Conservation (phyloP, 495 filamentous ascomycete species). For the Aspergillus haitiensis region DNA sequence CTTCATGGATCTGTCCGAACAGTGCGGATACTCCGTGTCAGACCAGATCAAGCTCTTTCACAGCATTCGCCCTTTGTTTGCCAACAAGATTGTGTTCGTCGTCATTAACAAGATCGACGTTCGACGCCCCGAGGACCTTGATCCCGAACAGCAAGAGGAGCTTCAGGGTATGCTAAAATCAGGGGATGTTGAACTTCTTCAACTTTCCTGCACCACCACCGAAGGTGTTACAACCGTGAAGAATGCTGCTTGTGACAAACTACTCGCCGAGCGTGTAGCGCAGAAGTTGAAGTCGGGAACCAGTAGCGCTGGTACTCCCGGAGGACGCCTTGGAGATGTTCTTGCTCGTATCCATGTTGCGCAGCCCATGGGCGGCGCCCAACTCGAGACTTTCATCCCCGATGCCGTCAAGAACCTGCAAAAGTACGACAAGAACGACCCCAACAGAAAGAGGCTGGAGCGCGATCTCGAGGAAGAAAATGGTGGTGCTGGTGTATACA, state of each 20-base stretch:
- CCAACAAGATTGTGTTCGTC: slow-evolving; percentile 94
- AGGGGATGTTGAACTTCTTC: slow-evolving; percentile 85
- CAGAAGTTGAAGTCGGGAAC: slow-evolving; percentile 93
- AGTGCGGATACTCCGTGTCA: slow-evolving; percentile 91
- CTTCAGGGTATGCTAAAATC: slow-evolving; percentile 78
- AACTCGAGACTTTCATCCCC: slow-evolving; percentile 83
- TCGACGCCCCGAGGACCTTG: slow-evolving; percentile 81
- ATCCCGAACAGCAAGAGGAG: slow-evolving; percentile 72
- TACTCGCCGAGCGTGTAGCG: slow-evolving; percentile 87
- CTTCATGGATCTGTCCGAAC: slow-evolving; percentile 97
- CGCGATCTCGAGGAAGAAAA: slow-evolving; percentile 90
- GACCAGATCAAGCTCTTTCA: slow-evolving; percentile 92
- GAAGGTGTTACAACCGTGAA: slow-evolving; percentile 94
- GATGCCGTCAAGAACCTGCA: slow-evolving; percentile 74
- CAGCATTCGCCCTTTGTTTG: slow-evolving; percentile 93
- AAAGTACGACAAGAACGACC: slow-evolving; percentile 89
- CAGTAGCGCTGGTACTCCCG: slow-evolving; percentile 66
- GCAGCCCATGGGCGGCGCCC: slow-evolving; percentile 76
- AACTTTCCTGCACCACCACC: slow-evolving; percentile 89
- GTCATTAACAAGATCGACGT: slow-evolving; percentile 99
- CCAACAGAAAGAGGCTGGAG: slow-evolving; percentile 72
- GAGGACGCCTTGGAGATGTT: slow-evolving; percentile 81
- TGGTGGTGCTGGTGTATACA: slow-evolving; percentile 93
- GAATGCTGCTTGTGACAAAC: slow-evolving; percentile 88
- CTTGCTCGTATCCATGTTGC: slow-evolving; percentile 94